These are phyloP conservation scores for Aspergillus taichungensis DNA, from an alignment of 495 filamentous ascomycete species.

Conservation along the genomic window DNA sequence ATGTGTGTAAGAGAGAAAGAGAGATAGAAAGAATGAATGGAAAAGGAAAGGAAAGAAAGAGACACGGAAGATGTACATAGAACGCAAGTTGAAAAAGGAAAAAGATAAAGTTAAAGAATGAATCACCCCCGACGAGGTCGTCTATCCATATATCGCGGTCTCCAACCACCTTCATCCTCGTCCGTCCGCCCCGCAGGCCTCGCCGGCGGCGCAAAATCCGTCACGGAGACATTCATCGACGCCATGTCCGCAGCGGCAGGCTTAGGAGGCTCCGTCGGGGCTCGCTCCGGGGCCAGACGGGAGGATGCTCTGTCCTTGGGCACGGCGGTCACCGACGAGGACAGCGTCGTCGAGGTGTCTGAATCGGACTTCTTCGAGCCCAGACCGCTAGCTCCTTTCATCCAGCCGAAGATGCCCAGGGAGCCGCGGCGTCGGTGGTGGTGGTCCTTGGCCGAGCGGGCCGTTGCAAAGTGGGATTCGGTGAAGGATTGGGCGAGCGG, in stretches of 20 bases:
- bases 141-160: slow-evolving; percentile 33
- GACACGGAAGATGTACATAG: background rate
- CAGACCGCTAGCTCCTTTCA: slow-evolving; percentile 30
- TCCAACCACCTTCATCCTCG: slow-evolving; percentile 18
- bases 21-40: background rate
- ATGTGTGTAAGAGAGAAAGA: background rate
- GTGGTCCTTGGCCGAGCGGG: slow-evolving; percentile 21
- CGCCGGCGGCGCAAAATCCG: slow-evolving; percentile 12
- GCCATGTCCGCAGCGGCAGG: slow-evolving; percentile 7
- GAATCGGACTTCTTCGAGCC: slow-evolving; percentile 19
- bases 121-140: slow-evolving; percentile 21
- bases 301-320: slow-evolving; percentile 1
- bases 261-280: slow-evolving; percentile 8
- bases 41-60: background rate
- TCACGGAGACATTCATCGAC: slow-evolving; percentile 6
- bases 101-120: background rate
- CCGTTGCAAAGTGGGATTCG: slow-evolving; percentile 13
- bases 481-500: slow-evolving; percentile 24
- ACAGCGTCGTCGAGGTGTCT: slow-evolving; percentile 7
- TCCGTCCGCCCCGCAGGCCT: slow-evolving; percentile 8
- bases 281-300: slow-evolving; percentile 7
- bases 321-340: background rate
- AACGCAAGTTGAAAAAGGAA: background rate
- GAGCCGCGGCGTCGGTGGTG: slow-evolving; percentile 35
- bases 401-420: slow-evolving; percentile 35